Conservation (phyloP, 1,284 basidiomycete genomes). For the Tausonia pullulans region DNA sequence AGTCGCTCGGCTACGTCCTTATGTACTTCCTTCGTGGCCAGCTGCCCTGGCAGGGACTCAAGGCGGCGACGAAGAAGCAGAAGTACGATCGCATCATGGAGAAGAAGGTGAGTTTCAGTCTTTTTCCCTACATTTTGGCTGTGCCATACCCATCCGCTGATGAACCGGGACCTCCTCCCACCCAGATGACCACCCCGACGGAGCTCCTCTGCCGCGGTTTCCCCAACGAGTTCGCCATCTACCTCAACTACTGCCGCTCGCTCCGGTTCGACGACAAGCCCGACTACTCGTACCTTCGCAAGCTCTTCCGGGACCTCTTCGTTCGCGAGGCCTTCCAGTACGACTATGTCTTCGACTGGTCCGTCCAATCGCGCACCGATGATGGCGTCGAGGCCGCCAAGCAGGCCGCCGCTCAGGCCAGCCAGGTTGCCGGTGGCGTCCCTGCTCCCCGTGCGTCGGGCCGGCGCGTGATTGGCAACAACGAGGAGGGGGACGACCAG, state of each 20-base stretch:
- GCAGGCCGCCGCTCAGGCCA: background rate
- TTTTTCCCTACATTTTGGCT: background rate
- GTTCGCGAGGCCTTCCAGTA: constrained; percentile 96
- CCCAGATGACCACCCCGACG: constrained; percentile 94
- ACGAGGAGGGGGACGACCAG: constrained; percentile 12
- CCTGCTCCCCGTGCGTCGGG: background rate
- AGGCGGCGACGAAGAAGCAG: constrained; percentile 98
- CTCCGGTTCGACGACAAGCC: constrained; percentile 94
- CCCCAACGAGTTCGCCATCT: constrained; percentile 95
- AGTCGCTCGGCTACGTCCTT: constrained; percentile 89
- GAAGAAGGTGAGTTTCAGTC: constrained; percentile 54
- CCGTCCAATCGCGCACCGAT: constrained; percentile 51
- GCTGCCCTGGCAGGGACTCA: constrained; percentile 94
- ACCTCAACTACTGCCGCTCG: constrained; percentile 93
- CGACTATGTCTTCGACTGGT: constrained; percentile 98
- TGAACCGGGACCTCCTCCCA: background rate
- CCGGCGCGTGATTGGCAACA: constrained; percentile 19
- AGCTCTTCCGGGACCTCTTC: constrained; percentile 94
- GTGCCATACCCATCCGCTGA: background rate
- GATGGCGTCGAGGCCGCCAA: constrained; percentile 14
- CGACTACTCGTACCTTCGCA: constrained; percentile 94
- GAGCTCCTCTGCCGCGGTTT: constrained; percentile 91
- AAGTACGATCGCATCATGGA: constrained; percentile 99
- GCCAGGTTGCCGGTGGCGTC: background rate
- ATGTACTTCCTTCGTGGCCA: constrained; percentile 98